Percentiles rank a stretch among this genome's conserved stretches.
Evolutionary conservation across 2,329 filamentous ascomycete species (phyloP).

Genomic region (Cyclaneusma minus): DNA sequence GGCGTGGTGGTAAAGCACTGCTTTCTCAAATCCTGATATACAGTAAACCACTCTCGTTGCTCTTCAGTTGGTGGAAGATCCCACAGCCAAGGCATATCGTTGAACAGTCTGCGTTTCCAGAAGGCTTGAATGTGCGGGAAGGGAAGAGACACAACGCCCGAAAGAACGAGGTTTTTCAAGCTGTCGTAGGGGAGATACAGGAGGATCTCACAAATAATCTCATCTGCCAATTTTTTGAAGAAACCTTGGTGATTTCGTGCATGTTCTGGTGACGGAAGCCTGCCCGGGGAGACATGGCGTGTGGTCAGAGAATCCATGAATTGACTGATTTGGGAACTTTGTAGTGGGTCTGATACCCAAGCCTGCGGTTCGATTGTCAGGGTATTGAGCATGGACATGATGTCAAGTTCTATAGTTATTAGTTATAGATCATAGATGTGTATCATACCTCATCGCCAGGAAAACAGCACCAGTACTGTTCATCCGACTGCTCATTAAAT

Average conservation of each 20-base stretch:
- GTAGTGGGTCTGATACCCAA: conserved; percentile 6
- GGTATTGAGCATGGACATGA: no score
- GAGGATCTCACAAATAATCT: conserved; percentile 6
- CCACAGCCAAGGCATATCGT: conserved; percentile 8
- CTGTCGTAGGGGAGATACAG: conserved; percentile 4
- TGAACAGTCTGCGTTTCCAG: conserved; percentile 7
- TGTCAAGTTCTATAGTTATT: no score
- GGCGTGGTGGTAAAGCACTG: conserved; percentile 6
- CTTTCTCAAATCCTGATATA: conserved; percentile 4
- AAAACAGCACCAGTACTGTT: conserved; percentile 6
- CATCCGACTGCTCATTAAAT: conserved; percentile 1
- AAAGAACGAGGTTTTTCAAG: conserved; percentile 4
- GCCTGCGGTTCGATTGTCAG: no score
- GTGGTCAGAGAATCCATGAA: conserved; percentile 1
- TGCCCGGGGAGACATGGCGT: no score
- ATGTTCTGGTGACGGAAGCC: neutral
- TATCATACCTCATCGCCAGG: conserved; percentile 6
- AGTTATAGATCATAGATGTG: no score
- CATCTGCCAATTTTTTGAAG: conserved; percentile 4
- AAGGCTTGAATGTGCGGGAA: conserved; percentile 4
- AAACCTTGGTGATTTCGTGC: neutral
- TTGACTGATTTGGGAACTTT: neutral
- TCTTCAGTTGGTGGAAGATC: conserved; percentile 4
- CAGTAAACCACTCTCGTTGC: conserved; percentile 5
- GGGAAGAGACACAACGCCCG: conserved; percentile 3